Conservation (phyloP, 1,139 yeast species). For the Yamadazyma mexicana region DNA sequence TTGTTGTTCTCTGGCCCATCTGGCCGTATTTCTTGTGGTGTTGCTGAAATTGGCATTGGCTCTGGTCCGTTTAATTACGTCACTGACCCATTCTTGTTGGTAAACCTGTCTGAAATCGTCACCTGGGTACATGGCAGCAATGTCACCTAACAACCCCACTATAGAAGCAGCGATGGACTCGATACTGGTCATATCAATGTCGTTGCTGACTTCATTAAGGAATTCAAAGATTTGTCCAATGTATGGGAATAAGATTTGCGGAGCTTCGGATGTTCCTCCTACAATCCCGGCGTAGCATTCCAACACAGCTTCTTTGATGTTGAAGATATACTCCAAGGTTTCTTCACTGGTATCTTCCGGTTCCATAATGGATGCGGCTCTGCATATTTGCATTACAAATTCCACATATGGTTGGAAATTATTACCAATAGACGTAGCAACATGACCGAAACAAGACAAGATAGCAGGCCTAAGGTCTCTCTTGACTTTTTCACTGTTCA, state of each 20-base stretch:
- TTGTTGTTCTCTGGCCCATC: conserved; percentile 95
- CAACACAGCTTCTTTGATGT: conserved; percentile 79
- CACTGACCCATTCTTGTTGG: conserved; percentile 74
- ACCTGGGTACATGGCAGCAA: conserved; percentile 81
- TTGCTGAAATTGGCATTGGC: conserved; percentile 58
- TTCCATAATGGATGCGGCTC: conserved; percentile 43
- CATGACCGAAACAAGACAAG: conserved; percentile 93
- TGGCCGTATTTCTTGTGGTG: conserved; percentile 81
- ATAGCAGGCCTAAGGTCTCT: conserved; percentile 85
- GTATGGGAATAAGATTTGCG: conserved; percentile 66
- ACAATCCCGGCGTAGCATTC: conserved; percentile 96
- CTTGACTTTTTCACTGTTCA: conserved; percentile 65
- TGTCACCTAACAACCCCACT: conserved; percentile 88
- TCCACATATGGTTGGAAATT: conserved; percentile 73
- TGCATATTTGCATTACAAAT: conserved; percentile 73
- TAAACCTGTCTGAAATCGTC: conserved; percentile 70
- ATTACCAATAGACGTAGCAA: conserved; percentile 84
- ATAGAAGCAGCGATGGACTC: conserved; percentile 76
- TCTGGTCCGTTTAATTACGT: conserved; percentile 74
- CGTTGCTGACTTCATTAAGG: conserved; percentile 58
- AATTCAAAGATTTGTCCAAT: conserved; percentile 71
- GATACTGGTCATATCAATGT: conserved; percentile 55
- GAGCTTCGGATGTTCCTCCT: conserved; percentile 73
- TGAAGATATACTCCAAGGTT: conserved; percentile 70
- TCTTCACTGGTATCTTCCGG: conserved; percentile 67